Evolutionary conservation across 345 rosid genomes (phyloP).

Genomic region (Melaleuca quinquenervia): DNA sequence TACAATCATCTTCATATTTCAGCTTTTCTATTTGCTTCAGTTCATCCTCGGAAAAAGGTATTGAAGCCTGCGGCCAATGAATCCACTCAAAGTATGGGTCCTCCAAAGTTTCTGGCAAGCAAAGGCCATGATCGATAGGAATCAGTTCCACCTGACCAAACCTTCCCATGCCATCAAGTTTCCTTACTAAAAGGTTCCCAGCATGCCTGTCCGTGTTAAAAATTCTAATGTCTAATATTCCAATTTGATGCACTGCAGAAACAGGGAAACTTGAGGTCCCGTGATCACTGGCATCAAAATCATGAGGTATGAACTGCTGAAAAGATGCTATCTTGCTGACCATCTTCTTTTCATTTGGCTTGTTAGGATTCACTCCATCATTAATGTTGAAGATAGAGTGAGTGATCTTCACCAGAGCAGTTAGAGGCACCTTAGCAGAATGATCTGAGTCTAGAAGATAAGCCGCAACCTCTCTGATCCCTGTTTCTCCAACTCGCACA

Average conservation of each 20-base stretch:
- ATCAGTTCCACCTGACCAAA: slow-evolving; percentile 84
- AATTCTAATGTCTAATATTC: slow-evolving; percentile 80
- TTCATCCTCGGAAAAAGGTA: slow-evolving; percentile 97
- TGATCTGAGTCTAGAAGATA: slow-evolving; percentile 79
- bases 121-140: slow-evolving; percentile 97
- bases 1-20: slow-evolving; percentile 57
- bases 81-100: slow-evolving; percentile 99
- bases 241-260: slow-evolving; percentile 80
- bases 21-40: slow-evolving; percentile 69
- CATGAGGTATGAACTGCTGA: slow-evolving; percentile 87
- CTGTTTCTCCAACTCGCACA: slow-evolving; percentile 96
- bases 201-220: slow-evolving; percentile 96
- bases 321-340: slow-evolving; percentile 96
- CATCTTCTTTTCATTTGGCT: slow-evolving; percentile 42
- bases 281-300: slow-evolving; percentile 93
- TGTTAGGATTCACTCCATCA: slow-evolving; percentile 66
- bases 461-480: slow-evolving; percentile 95
- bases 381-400: slow-evolving; percentile 87
- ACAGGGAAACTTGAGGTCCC: slow-evolving; percentile 98
- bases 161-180: slow-evolving; percentile 55
- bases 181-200: slow-evolving; percentile 87
- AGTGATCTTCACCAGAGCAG: slow-evolving; percentile 91
- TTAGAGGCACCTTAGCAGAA: slow-evolving; percentile 90
- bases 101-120: slow-evolving; percentile 92
- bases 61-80: slow-evolving; percentile 99